Evolutionary conservation across 2,329 filamentous ascomycete genomes (phyloP).

Genomic region (Aspergillus brunneoviolaceus): DNA sequence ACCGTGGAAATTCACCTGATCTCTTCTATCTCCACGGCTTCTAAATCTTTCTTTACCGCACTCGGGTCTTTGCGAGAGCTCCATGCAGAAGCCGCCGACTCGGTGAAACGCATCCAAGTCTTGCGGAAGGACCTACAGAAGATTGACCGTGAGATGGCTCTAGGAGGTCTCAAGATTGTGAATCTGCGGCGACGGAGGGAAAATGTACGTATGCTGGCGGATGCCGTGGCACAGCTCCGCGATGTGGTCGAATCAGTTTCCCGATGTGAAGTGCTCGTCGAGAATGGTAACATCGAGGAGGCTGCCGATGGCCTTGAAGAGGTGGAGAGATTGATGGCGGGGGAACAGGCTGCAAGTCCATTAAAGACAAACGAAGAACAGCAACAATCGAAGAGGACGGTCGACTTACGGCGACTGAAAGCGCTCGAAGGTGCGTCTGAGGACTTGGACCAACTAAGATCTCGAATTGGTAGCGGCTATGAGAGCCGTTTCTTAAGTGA

Average conservation of each 20-base stretch:
- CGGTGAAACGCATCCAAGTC: slow-evolving; percentile 79
- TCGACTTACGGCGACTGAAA: slow-evolving; percentile 74
- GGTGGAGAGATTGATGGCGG: slow-evolving; percentile 77
- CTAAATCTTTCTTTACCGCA: slow-evolving; percentile 93
- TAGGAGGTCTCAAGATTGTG: slow-evolving; percentile 80
- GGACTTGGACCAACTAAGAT: slow-evolving; percentile 73
- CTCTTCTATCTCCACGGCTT: slow-evolving; percentile 91
- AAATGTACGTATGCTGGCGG: slow-evolving; percentile 78
- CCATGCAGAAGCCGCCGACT: slow-evolving; percentile 88
- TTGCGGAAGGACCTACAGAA: slow-evolving; percentile 75
- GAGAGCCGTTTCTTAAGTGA: slow-evolving; percentile 76
- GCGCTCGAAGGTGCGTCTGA: slow-evolving; percentile 77
- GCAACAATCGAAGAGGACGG: slow-evolving; percentile 41
- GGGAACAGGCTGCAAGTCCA: slow-evolving; percentile 54
- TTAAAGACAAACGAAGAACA: slow-evolving; percentile 27
- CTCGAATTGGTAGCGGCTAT: slow-evolving; percentile 82
- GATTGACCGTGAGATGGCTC: slow-evolving; percentile 82
- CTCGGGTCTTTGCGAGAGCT: slow-evolving; percentile 86
- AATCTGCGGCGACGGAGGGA: slow-evolving; percentile 77
- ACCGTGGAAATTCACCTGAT: slow-evolving; percentile 97
- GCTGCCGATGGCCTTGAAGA: slow-evolving; percentile 75
- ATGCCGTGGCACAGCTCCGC: slow-evolving; percentile 79
- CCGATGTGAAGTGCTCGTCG: slow-evolving; percentile 76
- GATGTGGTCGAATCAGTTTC: slow-evolving; percentile 73
- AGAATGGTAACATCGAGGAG: slow-evolving; percentile 77